phyloP scores from a whole-genome alignment of 495 filamentous ascomycete genomes.

The Lasiosphaeris hirsuta region DNA sequence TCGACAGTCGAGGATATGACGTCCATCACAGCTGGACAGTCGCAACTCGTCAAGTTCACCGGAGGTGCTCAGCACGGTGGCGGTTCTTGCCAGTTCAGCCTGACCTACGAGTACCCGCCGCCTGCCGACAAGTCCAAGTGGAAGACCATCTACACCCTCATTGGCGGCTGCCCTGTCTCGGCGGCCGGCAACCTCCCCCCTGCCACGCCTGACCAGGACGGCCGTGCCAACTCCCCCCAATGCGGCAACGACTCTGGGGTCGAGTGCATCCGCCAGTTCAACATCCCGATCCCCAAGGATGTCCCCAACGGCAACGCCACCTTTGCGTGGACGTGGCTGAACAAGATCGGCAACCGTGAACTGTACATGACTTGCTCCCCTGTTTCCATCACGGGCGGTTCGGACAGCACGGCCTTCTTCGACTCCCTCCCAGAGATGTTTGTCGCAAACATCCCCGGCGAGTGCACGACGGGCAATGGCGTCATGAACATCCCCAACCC shows the following conservation, averaged over 20 bases:
- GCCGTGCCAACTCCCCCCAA: slow-evolving; percentile 17
- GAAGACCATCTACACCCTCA: slow-evolving; percentile 75
- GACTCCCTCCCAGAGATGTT: slow-evolving; percentile 53
- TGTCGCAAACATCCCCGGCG: slow-evolving; percentile 50
- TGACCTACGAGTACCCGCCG: slow-evolving; percentile 67
- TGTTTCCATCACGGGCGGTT: slow-evolving; percentile 55
- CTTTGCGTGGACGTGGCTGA: slow-evolving; percentile 87
- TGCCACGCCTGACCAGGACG: slow-evolving; percentile 11
- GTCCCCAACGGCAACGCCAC: slow-evolving; percentile 60
- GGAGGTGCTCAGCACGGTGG: slow-evolving; percentile 73
- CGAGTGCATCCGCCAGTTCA: slow-evolving; percentile 28
- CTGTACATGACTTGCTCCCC: slow-evolving; percentile 90
- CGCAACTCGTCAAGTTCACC: slow-evolving; percentile 51
- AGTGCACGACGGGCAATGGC: slow-evolving; percentile 23
- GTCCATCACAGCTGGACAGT: slow-evolving; percentile 42
- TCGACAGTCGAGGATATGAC: slow-evolving; percentile 37
- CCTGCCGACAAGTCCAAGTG: slow-evolving; percentile 53
- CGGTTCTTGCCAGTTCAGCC: slow-evolving; percentile 77
- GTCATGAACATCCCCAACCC: slow-evolving; percentile 31
- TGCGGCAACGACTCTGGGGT: slow-evolving; percentile 26
- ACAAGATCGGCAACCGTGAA: slow-evolving; percentile 79
- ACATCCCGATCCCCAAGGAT: slow-evolving; percentile 54
- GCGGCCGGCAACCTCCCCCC: slow-evolving; percentile 42
- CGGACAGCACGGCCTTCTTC: slow-evolving; percentile 24
- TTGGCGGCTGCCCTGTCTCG: slow-evolving; percentile 66